Evolutionary conservation across 257 asterid genomes (phyloP), one percentile per base, ranked within the genome.

Genomic region (Solanum appendiculatum): DNA sequence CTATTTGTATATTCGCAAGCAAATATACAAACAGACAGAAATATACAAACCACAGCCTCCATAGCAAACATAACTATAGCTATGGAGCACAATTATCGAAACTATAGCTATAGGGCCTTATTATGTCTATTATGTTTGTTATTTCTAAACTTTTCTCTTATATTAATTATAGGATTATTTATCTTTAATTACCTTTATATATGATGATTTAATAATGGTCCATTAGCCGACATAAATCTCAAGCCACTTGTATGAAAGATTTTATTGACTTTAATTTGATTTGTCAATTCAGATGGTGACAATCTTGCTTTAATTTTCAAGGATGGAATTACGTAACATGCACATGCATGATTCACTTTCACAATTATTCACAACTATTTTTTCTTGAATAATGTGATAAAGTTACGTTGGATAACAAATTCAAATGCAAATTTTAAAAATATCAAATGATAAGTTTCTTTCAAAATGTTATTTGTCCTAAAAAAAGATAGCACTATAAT

Each of bases 291-390:
- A 80, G 66, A 56, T 29, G 42, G 20, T 46, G 85, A 80, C 85
- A 46, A 80, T 80, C 85, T 80, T 27, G 66, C 66, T 27, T 31
- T 73, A 1, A n/a, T n/a, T 51, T 0, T 51, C 7, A 80, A 80
- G 29, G 66, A 46, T 80, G 66, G 66, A 80, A 46, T 69, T 40
- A 29, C 66, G 40, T 46, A 80, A 46, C 42, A 72, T 72, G 48
- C 63, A 80, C 85, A 46, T 80, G 66, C 85, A 80, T 63, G 15
- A 83, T 91, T 84, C 77, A 36, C 63, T 75, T 86, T 86, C 87
- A 83, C 25, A 56, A 48, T 44, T 44, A 36, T 44, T 44, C 27
- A 78, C 11, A 29, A 27, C 31, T 78, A 63, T 48, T 14, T 15
- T 81, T 60, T 31, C 64, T 86, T 66, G 69, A 70, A 42, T 46